These are phyloP conservation scores for Trichosporon sp. DNA, from an alignment of 1,284 basidiomycete species.

Conservation along the genomic window DNA sequence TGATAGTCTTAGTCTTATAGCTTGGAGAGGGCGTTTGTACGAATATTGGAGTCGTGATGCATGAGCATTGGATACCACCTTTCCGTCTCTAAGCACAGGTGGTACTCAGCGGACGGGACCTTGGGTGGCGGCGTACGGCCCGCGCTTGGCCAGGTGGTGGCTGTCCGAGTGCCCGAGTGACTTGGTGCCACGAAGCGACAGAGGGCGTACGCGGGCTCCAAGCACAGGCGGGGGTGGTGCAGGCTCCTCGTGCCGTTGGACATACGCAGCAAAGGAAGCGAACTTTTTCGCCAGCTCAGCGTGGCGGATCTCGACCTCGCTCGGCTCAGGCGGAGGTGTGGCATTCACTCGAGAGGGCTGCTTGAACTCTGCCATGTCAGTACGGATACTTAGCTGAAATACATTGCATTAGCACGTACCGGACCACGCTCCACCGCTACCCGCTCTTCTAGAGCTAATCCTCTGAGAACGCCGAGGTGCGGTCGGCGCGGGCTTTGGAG, in stretches of 20 bases:
- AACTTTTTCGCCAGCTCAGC: background rate
- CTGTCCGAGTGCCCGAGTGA: background rate
- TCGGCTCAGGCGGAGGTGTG: slow-evolving; percentile 7
- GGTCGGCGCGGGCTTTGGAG: too few relatives aligned
- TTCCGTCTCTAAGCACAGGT: background rate
- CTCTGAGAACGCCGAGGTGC: too few relatives aligned
- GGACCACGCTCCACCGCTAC: background rate
- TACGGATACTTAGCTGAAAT: too few relatives aligned
- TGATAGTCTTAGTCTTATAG: background rate
- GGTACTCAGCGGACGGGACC: background rate
- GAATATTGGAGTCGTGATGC: slow-evolving; percentile 6
- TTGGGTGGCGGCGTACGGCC: background rate
- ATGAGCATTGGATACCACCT: background rate
- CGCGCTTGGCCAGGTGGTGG: background rate
- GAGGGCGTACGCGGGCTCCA: background rate
- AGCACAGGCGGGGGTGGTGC: background rate
- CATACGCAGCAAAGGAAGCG: background rate
- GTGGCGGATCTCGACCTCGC: background rate
- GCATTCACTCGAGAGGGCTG: slow-evolving; percentile 7
- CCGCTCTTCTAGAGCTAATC: background rate
- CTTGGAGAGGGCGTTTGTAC: background rate
- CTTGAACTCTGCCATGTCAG: slow-evolving; percentile 11
- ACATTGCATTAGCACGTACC: background rate
- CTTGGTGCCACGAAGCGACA: background rate
- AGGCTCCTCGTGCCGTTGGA: background rate